Evolutionary conservation across 768 basidiomycete genomes (phyloP).

Genomic region (Boletus tylopilopsis): DNA sequence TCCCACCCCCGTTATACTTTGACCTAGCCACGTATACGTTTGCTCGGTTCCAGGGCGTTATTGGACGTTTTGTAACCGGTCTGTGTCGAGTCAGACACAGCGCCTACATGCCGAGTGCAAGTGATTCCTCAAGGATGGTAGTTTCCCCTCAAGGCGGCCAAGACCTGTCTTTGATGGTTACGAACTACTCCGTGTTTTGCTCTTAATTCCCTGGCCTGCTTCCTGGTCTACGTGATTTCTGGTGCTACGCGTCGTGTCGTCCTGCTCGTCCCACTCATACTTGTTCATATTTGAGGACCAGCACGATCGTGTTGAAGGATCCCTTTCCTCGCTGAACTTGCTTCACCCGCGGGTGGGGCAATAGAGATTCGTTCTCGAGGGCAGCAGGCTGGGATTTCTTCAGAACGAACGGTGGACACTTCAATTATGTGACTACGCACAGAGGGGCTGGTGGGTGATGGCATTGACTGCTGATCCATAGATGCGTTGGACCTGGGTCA

Average conservation of each 20-base stretch:
- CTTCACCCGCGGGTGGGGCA: constrained; percentile 41
- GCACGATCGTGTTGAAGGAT: constrained; percentile 10
- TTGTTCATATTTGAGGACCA: constrained; percentile 12
- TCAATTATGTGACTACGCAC: constrained; percentile 20
- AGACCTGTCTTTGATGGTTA: constrained; percentile 30
- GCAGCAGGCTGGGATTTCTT: constrained; percentile 30
- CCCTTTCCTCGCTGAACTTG: constrained; percentile 35
- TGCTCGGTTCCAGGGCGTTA: constrained; percentile 31
- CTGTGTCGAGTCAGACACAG: constrained; percentile 6
- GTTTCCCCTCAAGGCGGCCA: constrained; percentile 17
- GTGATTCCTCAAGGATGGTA: not conserved
- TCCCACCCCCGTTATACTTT: constrained; percentile 20
- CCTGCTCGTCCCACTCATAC: constrained; percentile 10
- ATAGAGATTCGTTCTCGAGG: constrained; percentile 60
- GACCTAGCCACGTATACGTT: constrained; percentile 34
- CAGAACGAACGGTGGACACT: constrained; percentile 10
- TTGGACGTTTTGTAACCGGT: constrained; percentile 18
- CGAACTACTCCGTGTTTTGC: constrained; percentile 11
- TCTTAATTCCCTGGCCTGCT: constrained; percentile 26
- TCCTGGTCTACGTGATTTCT: constrained; percentile 9
- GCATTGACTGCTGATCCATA: not conserved
- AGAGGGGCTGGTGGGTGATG: constrained; percentile 16
- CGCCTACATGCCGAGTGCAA: not conserved
- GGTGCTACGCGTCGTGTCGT: constrained; percentile 4
- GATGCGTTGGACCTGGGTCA: constrained; percentile 26